These are phyloP conservation scores for Yarrowia yakushimensis DNA, from an alignment of 805 yeast genomes.

Conservation along the genomic window DNA sequence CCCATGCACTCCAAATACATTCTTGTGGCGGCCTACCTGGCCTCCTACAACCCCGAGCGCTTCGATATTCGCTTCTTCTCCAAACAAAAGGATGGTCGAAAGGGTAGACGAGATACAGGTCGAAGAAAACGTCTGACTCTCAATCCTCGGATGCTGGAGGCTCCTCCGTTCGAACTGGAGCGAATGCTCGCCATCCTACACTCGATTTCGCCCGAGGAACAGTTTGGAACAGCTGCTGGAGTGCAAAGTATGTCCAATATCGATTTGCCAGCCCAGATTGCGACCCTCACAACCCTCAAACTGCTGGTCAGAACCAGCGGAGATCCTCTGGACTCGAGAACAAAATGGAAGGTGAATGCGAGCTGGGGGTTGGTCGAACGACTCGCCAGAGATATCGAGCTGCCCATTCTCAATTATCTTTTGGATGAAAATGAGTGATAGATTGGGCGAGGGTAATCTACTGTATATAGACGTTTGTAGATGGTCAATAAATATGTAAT, in stretches of 20 bases:
- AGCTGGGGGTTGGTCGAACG: slow-evolving; percentile 61
- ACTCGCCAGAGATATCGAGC: slow-evolving; percentile 59
- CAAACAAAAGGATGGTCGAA: slow-evolving; percentile 49
- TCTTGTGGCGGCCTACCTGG: slow-evolving; percentile 77
- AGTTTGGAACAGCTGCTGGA: slow-evolving; percentile 35
- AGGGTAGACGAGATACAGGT: slow-evolving; percentile 41
- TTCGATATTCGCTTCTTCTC: slow-evolving; percentile 71
- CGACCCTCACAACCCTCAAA: slow-evolving; percentile 56
- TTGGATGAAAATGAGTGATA: slow-evolving; percentile 34
- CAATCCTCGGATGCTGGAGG: slow-evolving; percentile 62
- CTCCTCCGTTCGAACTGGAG: slow-evolving; percentile 73
- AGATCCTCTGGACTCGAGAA: slow-evolving; percentile 61
- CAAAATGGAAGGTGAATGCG: slow-evolving; percentile 76
- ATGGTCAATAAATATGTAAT: no score
- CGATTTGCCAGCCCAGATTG: slow-evolving; percentile 48
- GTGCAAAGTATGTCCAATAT: slow-evolving; percentile 39
- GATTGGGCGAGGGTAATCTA: background rate
- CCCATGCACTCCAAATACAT: slow-evolving; percentile 63
- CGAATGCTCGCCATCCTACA: slow-evolving; percentile 75
- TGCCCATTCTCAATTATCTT: slow-evolving; percentile 64
- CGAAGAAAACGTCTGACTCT: slow-evolving; percentile 47
- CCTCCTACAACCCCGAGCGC: slow-evolving; percentile 69
- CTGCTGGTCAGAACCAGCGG: slow-evolving; percentile 44
- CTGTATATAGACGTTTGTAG: no score
- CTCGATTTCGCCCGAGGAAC: slow-evolving; percentile 54